phyloP scores from a whole-genome alignment of 148 eudicot species.

The Dianthus caryophyllus region DNA sequence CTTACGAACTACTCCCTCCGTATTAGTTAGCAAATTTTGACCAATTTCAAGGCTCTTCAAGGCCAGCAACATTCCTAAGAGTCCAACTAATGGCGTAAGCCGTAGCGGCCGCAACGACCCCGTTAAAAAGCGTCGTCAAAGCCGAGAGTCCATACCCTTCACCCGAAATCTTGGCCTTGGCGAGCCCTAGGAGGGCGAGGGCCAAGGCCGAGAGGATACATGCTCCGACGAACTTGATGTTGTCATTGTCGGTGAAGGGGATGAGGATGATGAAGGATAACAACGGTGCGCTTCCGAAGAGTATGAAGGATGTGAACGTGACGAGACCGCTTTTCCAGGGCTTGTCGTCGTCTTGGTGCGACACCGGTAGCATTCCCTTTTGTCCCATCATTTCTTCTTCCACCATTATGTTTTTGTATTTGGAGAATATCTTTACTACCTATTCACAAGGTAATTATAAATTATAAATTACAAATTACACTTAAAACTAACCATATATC shows the following conservation, averaged over 20 bases:
- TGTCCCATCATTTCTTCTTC: slow-evolving; percentile 47
- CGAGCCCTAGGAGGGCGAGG: slow-evolving; percentile 49
- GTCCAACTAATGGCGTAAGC: slow-evolving; percentile 66
- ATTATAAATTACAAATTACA: too few species aligned
- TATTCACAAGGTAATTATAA: slow-evolving; percentile 17
- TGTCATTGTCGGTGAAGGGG: slow-evolving; percentile 52
- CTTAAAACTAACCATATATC: too few species aligned
- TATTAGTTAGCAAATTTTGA: neutral
- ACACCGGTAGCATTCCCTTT: slow-evolving; percentile 38
- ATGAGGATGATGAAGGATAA: slow-evolving; percentile 63
- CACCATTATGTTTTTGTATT: slow-evolving; percentile 52
- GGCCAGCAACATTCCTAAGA: slow-evolving; percentile 59
- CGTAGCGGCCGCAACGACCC: slow-evolving; percentile 51
- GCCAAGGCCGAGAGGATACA: slow-evolving; percentile 57
- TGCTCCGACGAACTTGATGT: slow-evolving; percentile 49
- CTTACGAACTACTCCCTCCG: too few species aligned
- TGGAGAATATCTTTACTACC: slow-evolving; percentile 60
- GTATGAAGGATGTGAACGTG: slow-evolving; percentile 50
- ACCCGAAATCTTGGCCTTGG: slow-evolving; percentile 54
- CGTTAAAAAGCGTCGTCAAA: slow-evolving; percentile 36
- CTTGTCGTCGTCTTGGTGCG: slow-evolving; percentile 44
- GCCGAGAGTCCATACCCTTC: slow-evolving; percentile 37
- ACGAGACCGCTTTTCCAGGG: slow-evolving; percentile 74
- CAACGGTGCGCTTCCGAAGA: slow-evolving; percentile 57
- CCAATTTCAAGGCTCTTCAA: slow-evolving; percentile 34